Percentiles rank a stretch among this genome's conserved stretches.
Conservation (phyloP, 139 green algal genomes). For the Tetradesmus lagerheimii region DNA sequence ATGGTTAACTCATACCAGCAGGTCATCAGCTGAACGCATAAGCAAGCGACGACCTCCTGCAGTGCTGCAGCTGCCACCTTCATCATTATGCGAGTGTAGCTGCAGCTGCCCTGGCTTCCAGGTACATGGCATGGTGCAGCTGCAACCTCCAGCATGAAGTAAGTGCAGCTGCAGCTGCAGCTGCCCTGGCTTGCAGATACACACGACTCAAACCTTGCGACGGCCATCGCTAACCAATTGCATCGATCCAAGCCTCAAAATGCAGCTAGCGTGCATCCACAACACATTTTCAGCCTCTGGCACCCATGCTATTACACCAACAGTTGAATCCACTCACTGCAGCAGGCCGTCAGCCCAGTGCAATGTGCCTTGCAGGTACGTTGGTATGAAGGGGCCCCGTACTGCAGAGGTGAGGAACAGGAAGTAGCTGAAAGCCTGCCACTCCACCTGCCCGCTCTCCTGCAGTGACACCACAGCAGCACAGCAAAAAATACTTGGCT, state of each 20-base stretch:
- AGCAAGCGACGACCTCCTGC: background rate
- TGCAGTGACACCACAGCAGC: background rate
- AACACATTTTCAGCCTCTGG: too few relatives aligned
- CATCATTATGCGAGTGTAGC: background rate
- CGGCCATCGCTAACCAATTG: too few relatives aligned
- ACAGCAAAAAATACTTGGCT: background rate
- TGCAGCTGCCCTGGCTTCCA: too few relatives aligned
- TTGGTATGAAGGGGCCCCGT: slow-evolving; percentile 31
- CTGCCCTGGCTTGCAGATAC: background rate
- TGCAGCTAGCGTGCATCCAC: too few relatives aligned
- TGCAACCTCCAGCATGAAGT: background rate
- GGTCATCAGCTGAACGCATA: background rate
- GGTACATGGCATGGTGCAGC: background rate
- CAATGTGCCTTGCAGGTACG: slow-evolving; percentile 13
- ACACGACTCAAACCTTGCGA: too few relatives aligned
- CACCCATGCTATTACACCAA: background rate
- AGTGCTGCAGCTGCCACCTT: background rate
- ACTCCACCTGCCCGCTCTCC: background rate
- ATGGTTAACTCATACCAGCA: background rate
- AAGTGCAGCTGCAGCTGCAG: background rate
- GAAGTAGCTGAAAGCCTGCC: slow-evolving; percentile 34
- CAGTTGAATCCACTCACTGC: background rate
- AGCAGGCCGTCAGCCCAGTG: slow-evolving; percentile 30
- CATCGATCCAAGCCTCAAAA: too few relatives aligned
- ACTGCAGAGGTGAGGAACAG: slow-evolving; percentile 28